Conservation (phyloP, 1,139 yeast genomes). For the Kodamaea suecica region DNA sequence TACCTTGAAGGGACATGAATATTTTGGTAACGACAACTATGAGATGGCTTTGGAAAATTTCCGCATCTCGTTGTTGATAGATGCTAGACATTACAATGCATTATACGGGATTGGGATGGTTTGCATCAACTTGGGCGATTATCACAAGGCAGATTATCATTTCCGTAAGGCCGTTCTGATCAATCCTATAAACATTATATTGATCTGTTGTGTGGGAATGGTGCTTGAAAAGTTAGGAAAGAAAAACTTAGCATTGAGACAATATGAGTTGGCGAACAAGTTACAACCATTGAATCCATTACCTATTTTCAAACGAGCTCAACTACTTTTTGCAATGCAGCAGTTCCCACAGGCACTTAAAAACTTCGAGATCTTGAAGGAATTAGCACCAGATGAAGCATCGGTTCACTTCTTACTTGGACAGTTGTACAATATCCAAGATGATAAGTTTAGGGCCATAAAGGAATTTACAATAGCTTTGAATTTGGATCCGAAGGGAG, state of each 20-base stretch:
- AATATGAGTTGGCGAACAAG: slow-evolving; percentile 79
- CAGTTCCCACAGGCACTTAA: slow-evolving; percentile 68
- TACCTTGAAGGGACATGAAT: slow-evolving; percentile 93
- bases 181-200: slow-evolving; percentile 85
- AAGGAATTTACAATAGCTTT: slow-evolving; percentile 86
- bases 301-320: slow-evolving; percentile 88
- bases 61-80: slow-evolving; percentile 72
- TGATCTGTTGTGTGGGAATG: slow-evolving; percentile 93
- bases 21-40: slow-evolving; percentile 81
- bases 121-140: slow-evolving; percentile 80
- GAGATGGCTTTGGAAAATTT: slow-evolving; percentile 87
- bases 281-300: slow-evolving; percentile 84
- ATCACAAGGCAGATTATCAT: slow-evolving; percentile 79
- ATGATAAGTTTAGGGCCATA: slow-evolving; percentile 74
- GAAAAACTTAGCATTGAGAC: slow-evolving; percentile 69
- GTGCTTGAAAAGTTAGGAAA: slow-evolving; percentile 77
- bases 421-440: slow-evolving; percentile 74
- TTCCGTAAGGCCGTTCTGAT: slow-evolving; percentile 84
- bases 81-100: slow-evolving; percentile 88
- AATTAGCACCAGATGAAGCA: slow-evolving; percentile 90
- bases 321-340: slow-evolving; percentile 68
- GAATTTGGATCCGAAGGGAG: slow-evolving; percentile 91
- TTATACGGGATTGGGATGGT: slow-evolving; percentile 97
- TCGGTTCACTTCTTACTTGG: slow-evolving; percentile 89
- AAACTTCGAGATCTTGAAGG: slow-evolving; percentile 68